A percentile compares a stretch with the other conserved stretches of the same genome.
Evolutionary conservation across 2,329 filamentous ascomycete genomes (phyloP).

Genomic region (Hymenoscyphus repandus): DNA sequence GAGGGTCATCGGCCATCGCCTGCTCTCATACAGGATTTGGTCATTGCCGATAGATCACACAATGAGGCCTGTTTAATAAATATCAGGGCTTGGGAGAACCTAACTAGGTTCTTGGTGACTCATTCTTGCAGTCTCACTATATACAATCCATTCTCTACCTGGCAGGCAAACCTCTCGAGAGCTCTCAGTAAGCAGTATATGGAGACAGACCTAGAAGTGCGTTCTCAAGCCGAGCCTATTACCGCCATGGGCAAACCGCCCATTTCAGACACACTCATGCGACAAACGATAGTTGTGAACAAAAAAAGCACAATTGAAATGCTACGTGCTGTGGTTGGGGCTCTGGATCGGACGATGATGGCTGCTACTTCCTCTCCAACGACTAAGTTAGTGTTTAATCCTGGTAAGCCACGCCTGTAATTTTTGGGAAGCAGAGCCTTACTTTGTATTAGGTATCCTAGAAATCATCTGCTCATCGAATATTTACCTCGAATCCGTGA

Average conservation of each 20-base stretch:
- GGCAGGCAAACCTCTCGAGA: constrained; percentile 54
- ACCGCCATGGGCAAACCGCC: constrained; percentile 1
- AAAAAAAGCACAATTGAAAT: constrained; percentile 18
- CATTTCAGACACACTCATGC: constrained; percentile 13
- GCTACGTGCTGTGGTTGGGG: constrained; percentile 14
- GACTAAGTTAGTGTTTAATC: constrained; percentile 19
- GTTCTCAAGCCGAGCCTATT: constrained; percentile 19
- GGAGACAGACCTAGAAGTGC: constrained; percentile 18
- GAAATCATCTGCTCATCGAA: constrained; percentile 5
- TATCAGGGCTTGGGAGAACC: constrained; percentile 56
- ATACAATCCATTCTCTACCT: constrained; percentile 46
- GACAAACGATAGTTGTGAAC: constrained; percentile 14
- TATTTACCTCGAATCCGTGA: constrained; percentile 1
- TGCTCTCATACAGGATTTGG: constrained; percentile 53
- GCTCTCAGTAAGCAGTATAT: constrained; percentile 53
- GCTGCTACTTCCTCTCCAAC: constrained; percentile 14
- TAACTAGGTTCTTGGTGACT: constrained; percentile 53
- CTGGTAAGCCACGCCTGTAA: constrained; percentile 12
- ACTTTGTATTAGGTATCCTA: constrained; percentile 6
- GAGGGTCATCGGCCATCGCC: constrained; percentile 47
- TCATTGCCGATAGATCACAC: constrained; percentile 55
- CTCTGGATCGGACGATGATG: constrained; percentile 15
- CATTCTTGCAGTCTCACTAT: constrained; percentile 37
- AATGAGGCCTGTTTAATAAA: constrained; percentile 63
- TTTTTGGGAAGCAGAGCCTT: background rate